Base-by-base conservation (phyloP, 2,329 filamentous ascomycete genomes). In the Arthrobotrys sphaeroides region DNA sequence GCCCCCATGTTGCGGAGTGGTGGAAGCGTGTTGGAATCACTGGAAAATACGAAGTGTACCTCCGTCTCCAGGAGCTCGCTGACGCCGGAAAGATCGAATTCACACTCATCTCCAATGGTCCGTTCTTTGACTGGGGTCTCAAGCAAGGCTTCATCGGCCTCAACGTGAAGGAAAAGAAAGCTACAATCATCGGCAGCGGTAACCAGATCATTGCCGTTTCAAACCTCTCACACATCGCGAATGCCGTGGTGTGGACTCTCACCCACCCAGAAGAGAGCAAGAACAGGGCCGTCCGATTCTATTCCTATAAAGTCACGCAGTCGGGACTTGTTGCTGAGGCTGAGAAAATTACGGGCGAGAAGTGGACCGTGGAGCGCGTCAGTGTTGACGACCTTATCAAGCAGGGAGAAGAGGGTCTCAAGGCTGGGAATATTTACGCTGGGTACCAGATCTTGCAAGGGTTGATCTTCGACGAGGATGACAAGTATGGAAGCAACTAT, bases 61-160 rank as follows among this genome's bases (percentile, higher is more conserved):
- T 85, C 2, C 81, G 83, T 64, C 74, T 88, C 3, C 80, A 80
- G 33, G 82, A 84, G 78, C 82, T 83, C 49, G 80, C 83, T 2
- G 81, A 82, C 78, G 81, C 83, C 42, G 80, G 82, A 55, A 73
- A 80, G 36, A 80, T 90, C 82, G 83, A 84, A 12, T 90, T 89
- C 83, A 89, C 86, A 0, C 82, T 83, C 16, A 80, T 90, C 1
- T 82, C 85, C 22, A 87, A 83, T 62, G 86, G 86, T 0, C 81
- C 83, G 0, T 90, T 90, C 81, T 85, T 90, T 68, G 89, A 90
- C 80, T 89, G 86, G 87, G 84, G 78, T 73, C 51, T 74, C 61
- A 10, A n/a, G 31, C 45, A 80, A 0, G 81, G 81, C 1, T 85
- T 89, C 78, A 55, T 87, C 3, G 78, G 78, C 18, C 59, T 87